Evolutionary conservation across 2,329 filamentous ascomycete species (phyloP).

Genomic region (Epichloe festucae): DNA sequence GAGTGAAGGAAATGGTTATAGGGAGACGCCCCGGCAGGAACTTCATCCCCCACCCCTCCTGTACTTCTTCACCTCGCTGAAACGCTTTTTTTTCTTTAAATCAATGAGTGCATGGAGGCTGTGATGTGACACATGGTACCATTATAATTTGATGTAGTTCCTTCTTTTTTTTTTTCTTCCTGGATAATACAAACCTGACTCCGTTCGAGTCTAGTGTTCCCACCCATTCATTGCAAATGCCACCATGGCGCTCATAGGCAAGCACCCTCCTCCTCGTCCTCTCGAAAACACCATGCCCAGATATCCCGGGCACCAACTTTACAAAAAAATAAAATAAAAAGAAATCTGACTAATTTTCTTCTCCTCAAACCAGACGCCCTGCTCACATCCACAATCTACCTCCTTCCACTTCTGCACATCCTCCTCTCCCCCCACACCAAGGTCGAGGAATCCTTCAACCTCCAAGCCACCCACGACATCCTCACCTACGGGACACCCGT

Average conservation of each 20-base stretch:
- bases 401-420: conserved; percentile 58
- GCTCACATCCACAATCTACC: conserved; percentile 23
- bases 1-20: neutral
- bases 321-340: neutral
- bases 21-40: no score
- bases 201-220: no score
- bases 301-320: neutral
- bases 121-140: no score
- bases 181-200: no score
- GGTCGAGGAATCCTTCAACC: conserved; percentile 96
- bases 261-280: neutral
- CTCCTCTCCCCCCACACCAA: conserved; percentile 78
- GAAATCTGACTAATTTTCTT: neutral
- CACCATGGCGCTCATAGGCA: conserved; percentile 14
- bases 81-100: no score
- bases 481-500: conserved; percentile 65
- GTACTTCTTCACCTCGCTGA: no score
- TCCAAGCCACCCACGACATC: conserved; percentile 88
- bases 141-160: neutral
- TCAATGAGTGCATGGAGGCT: no score
- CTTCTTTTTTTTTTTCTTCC: neutral
- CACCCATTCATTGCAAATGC: neutral
- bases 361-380: conserved; percentile 11
- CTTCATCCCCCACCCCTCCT: no score
- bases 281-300: neutral